Percentiles rank a stretch among this genome's conserved stretches.
Evolutionary conservation across 805 yeast genomes (phyloP).

Genomic region (Schwanniomyces sp.): DNA sequence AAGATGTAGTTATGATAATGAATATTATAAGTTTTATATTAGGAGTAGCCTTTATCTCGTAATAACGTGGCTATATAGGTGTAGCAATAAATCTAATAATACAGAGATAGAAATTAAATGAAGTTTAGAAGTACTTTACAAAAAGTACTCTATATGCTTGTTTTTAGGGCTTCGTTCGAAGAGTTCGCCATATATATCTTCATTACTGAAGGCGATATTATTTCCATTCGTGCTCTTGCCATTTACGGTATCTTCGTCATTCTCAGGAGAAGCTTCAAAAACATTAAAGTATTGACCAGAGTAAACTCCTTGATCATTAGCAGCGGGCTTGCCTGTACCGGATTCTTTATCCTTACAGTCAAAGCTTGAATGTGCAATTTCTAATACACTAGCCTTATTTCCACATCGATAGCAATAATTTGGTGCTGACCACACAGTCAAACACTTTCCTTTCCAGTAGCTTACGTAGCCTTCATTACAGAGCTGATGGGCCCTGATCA

Average conservation of each 20-base stretch:
- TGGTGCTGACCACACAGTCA: slow-evolving; percentile 99
- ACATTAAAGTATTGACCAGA: slow-evolving; percentile 80
- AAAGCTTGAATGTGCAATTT: slow-evolving; percentile 58
- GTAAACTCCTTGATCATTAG: slow-evolving; percentile 21
- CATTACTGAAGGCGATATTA: slow-evolving; percentile 7
- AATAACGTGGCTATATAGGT: not conserved
- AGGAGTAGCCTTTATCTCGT: not conserved
- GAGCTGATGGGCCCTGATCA: slow-evolving; percentile 91
- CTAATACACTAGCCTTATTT: slow-evolving; percentile 95
- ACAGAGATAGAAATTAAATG: not conserved
- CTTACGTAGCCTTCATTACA: slow-evolving; percentile 96
- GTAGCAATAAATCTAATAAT: slow-evolving; percentile 1
- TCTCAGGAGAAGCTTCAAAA: slow-evolving; percentile 96
- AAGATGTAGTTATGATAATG: slow-evolving; percentile 1
- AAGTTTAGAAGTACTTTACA: slow-evolving; percentile 20
- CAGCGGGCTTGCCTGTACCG: slow-evolving; percentile 3
- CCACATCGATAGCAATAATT: slow-evolving; percentile 98
- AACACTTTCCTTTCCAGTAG: slow-evolving; percentile 84
- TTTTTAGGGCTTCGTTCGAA: slow-evolving; percentile 25
- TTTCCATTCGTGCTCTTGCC: slow-evolving; percentile 42
- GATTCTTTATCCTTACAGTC: slow-evolving; percentile 13
- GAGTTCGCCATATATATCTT: slow-evolving; percentile 23
- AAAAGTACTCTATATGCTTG: slow-evolving; percentile 53
- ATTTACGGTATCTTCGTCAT: slow-evolving; percentile 56
- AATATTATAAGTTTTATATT: not conserved